Conservation (phyloP, 805 yeast genomes). For the Candida gorgasii region DNA sequence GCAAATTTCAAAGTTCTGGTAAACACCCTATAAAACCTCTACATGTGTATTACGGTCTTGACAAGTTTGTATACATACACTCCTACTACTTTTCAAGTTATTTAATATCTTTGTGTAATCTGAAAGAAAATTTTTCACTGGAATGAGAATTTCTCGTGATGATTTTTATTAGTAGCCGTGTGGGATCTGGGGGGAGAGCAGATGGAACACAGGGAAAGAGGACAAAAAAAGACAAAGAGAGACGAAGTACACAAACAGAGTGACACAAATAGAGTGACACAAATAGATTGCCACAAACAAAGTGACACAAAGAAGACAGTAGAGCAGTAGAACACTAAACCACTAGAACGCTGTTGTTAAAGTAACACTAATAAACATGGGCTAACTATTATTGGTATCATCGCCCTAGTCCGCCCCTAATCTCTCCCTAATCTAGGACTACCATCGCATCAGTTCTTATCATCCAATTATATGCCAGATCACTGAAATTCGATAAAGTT, state of each 20-base stretch:
- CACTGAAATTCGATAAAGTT: not conserved
- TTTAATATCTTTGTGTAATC: slow-evolving; percentile 6
- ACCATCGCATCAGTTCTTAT: too few species aligned
- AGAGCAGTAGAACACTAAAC: too few species aligned
- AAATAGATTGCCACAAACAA: not conserved
- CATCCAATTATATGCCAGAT: slow-evolving; percentile 1
- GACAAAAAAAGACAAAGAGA: too few species aligned
- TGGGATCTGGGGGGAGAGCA: not conserved
- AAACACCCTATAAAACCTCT: not conserved
- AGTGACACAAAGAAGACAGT: not conserved
- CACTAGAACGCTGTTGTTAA: too few species aligned
- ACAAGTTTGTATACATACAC: slow-evolving; percentile 15
- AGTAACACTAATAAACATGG: too few species aligned
- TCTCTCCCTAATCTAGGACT: too few species aligned
- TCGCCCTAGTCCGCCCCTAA: too few species aligned
- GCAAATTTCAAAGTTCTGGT: not conserved
- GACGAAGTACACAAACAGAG: not conserved
- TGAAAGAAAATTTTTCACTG: slow-evolving; percentile 12
- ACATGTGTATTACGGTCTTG: too few species aligned
- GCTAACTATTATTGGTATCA: too few species aligned
- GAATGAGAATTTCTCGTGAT: slow-evolving; percentile 8
- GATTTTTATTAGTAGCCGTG: slow-evolving; percentile 7
- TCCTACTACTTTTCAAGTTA: slow-evolving; percentile 15
- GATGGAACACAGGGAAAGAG: not conserved
- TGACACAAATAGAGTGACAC: not conserved